Base-by-base conservation (phyloP, 2,329 filamentous ascomycete species). In the Coniella lustricola region DNA sequence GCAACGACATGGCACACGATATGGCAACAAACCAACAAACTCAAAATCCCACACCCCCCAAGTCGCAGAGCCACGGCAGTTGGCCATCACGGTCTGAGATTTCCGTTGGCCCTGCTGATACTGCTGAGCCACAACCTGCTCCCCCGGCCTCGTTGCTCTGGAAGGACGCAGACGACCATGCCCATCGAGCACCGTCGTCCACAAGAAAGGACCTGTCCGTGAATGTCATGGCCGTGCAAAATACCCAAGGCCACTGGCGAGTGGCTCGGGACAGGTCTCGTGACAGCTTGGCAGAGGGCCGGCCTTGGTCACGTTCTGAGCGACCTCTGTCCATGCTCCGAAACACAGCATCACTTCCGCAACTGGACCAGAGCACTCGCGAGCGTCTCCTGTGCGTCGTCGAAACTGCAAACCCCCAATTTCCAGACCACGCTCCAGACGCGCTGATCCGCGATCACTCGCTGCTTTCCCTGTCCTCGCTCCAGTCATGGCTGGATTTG, bases 401-500 rank as follows among this genome's bases (percentile, higher is more conserved):
- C 25, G 68, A 73, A n/a, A 63, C 68, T 2, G 68, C 72, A 64
- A 34, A 40, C 2, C 50, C 50, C 2, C 39, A 64, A 2, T 68
- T 69, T 0, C 72, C 75, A 4, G 71, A 76, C 46, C 71, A 73
- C 2, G 62, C 29, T 3, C 10, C 34, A 3, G 32, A 37, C 4
- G 31, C 42, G n/a, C 67, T 22, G 59, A 64, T 9, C 67, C 76
- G 67, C 16, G 68, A 75, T 7, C 70, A 81, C 32, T 71, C 73
- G 0, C 60, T 81, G 0, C 61, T 83, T 2, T 74, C 72, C 0
- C 62, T 76, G 0, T 55, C 61, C 2, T 71, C 73, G 0, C 62
- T 83, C 8, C 77, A 82, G 54, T 68, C 64, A 3, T 82, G 80
- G 57, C 70, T 72, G 34, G 75, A 82, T 51, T 62, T 82, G 1